A percentile compares a stretch with the other conserved stretches of the same genome.
Evolutionary conservation across 768 basidiomycete species (phyloP).

Genomic region (Crucibulum laeve): DNA sequence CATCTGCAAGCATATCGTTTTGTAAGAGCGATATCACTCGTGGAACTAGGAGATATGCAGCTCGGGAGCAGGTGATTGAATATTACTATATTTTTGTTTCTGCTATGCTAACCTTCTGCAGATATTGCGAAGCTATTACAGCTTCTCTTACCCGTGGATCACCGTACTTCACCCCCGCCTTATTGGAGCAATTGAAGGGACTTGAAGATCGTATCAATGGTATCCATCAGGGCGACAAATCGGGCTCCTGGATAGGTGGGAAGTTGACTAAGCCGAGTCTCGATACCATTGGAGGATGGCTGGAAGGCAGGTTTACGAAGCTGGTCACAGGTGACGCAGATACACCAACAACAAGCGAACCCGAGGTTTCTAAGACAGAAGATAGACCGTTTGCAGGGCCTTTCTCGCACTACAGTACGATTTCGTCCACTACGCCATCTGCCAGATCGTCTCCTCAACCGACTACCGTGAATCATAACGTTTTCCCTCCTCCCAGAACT

Average conservation of each 20-base stretch:
- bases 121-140: conserved; percentile 91
- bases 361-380: conserved; percentile 28
- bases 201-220: conserved; percentile 77
- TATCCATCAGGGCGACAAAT: conserved; percentile 69
- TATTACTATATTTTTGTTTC: background rate
- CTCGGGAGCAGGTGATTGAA: conserved; percentile 64
- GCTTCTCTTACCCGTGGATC: conserved; percentile 58
- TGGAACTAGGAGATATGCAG: conserved; percentile 78
- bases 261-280: conserved; percentile 89
- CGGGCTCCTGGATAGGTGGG: conserved; percentile 80
- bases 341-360: conserved; percentile 29
- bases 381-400: conserved; percentile 62
- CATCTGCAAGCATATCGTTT: conserved; percentile 88
- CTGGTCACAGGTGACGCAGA: conserved; percentile 93
- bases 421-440: conserved; percentile 77
- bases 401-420: conserved; percentile 90
- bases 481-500: conserved; percentile 49
- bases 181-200: conserved; percentile 72
- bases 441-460: conserved; percentile 75
- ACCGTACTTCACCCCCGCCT: conserved; percentile 58
- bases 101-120: conserved; percentile 22
- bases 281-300: conserved; percentile 87
- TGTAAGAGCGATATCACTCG: conserved; percentile 67
- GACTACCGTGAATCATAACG: conserved; percentile 35
- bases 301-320: conserved; percentile 89